Evolutionary conservation across 192 early-diverging fungal genomes (phyloP), one percentile per base, ranked within the genome.

Genomic region (Umbelopsis sp.): DNA sequence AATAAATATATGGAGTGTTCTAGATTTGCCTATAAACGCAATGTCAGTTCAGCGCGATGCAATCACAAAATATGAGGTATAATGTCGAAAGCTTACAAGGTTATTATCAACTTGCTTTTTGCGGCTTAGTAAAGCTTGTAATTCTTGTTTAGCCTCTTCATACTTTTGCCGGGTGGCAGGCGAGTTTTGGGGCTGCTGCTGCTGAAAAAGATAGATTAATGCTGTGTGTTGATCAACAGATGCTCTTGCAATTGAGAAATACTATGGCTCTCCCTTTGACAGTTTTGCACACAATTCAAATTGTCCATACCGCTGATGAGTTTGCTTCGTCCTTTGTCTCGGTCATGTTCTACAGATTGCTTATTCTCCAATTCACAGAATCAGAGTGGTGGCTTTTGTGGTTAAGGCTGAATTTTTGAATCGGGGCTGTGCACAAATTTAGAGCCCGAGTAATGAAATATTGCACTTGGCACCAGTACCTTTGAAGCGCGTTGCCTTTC

Each of bases 1-100:
- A 93, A 92, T 22, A 85, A 80, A 78, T 93, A 97, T 46, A 97
- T 95, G 22, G 86, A 84, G 18, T 86, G 80, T 72, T 97, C 95
- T 0, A 95, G 79, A 33, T 86, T 90, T 44, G 80, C 82, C 88
- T 90, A 64, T 18, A 11, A 46, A 10, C 1, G 48, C 27, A 37
- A 41, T 21, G 25, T 37, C 6, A 21, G 25, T 67, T 58, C 22
- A 3, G 48, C 18, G 22, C 13, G 12, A 49, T n/a, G 35, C n/a
- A 71, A 45, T 6, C 4, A 72, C 15, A 7, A 18, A 23, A 47
- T 44, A 23, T 37, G 16, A 22, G 44, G 21, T 18, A 44, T 48
- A 10, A 25, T 2, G 13, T 37, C 8, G 25, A 49, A 61, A 3
- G 35, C 74, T 64, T 82, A 91, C 91, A 69, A 96, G 77, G 52